phyloP scores from a whole-genome alignment of 176 grass and related monocot genomes.

The Carex kokanica region DNA sequence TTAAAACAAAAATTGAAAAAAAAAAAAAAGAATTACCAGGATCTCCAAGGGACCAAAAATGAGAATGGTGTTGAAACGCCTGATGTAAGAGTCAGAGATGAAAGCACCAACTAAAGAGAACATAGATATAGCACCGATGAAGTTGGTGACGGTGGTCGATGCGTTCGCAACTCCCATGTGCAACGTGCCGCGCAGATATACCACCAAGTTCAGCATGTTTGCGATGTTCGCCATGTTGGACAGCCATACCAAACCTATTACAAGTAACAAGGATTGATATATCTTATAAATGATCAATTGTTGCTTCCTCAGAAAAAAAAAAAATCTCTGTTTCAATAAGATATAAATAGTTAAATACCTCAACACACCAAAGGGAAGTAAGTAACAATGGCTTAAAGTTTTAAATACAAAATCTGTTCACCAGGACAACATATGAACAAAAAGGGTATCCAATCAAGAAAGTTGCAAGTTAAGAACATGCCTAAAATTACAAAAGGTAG shows the following conservation, averaged over 20 bases:
- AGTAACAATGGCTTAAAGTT: not conserved
- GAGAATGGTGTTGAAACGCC: slow-evolving; percentile 52
- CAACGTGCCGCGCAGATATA: slow-evolving; percentile 50
- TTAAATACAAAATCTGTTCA: not conserved
- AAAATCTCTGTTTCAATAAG: not conserved
- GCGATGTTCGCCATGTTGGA: slow-evolving; percentile 38
- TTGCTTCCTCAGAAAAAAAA: not conserved
- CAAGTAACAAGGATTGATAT: not conserved
- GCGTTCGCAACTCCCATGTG: slow-evolving; percentile 49
- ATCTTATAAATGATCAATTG: not conserved
- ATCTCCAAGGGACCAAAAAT: slow-evolving; percentile 49
- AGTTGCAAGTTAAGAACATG: not conserved
- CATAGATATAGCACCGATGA: slow-evolving; percentile 37
- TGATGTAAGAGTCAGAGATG: slow-evolving; percentile 68
- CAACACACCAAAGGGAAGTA: not conserved
- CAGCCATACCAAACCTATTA: slow-evolving; percentile 42
- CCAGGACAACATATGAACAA: not conserved
- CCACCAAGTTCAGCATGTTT: slow-evolving; percentile 48
- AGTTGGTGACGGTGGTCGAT: slow-evolving; percentile 47
- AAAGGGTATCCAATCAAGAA: not conserved
- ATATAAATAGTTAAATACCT: not conserved
- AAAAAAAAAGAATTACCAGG: slow-evolving; percentile 23
- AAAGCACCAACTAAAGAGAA: slow-evolving; percentile 64
- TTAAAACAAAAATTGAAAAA: not conserved
- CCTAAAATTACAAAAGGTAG: not conserved